Percentiles rank a stretch among this genome's conserved stretches.
Evolutionary conservation across 75 land plant species (phyloP).

Genomic region (Pseudotsuga menziesii): DNA sequence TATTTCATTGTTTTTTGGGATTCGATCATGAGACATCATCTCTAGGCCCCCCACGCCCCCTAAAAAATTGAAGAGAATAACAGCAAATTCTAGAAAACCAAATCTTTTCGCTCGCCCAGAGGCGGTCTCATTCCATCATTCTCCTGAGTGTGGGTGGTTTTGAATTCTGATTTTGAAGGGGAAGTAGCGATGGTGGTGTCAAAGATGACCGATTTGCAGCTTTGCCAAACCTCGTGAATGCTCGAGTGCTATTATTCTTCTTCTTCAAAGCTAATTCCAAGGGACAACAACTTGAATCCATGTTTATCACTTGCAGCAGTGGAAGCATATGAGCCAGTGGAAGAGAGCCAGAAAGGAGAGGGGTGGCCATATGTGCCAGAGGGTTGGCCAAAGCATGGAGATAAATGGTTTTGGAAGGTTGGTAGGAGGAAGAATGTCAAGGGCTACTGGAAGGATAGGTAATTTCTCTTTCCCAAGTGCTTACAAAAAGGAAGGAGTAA

Average conservation of each 20-base stretch:
- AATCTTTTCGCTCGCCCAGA: not conserved
- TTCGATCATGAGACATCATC: no score
- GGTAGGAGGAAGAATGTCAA: conserved; percentile 34
- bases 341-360: conserved; percentile 30
- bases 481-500: conserved; percentile 16
- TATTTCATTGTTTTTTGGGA: no score
- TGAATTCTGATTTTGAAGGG: not conserved
- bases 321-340: conserved; percentile 16
- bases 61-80: not conserved
- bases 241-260: not conserved
- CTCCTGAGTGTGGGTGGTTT: not conserved
- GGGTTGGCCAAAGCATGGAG: conserved; percentile 65
- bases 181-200: not conserved
- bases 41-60: no score
- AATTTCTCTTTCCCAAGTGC: conserved; percentile 32
- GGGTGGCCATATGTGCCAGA: conserved; percentile 76
- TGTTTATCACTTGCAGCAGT: not conserved
- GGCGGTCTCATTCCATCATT: not conserved
- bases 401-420: conserved; percentile 70
- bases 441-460: conserved; percentile 51
- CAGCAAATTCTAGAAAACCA: not conserved
- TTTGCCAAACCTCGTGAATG: not conserved
- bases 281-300: not conserved
- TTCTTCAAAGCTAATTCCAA: not conserved
- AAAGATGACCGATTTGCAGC: not conserved